Conservation (phyloP, 345 rosid species). For the Eutrema heterophyllum region DNA sequence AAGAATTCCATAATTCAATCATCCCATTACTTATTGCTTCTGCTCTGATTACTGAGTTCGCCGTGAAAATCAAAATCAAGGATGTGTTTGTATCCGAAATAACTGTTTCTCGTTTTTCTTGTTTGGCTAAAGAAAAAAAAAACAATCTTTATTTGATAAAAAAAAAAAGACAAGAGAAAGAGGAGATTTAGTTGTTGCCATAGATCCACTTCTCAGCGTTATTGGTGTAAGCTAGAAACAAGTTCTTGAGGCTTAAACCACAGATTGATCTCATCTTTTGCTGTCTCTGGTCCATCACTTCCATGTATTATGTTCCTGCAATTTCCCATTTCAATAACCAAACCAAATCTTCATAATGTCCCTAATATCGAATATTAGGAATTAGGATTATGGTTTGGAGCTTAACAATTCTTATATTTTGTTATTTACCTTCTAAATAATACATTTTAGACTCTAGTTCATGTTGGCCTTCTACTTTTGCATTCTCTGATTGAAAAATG, state of each 20-base stretch:
- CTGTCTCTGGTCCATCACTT: conserved; percentile 98
- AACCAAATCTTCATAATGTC: not conserved
- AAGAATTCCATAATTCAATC: not conserved
- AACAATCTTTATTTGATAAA: too few relatives aligned
- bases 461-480: too few relatives aligned
- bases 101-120: too few relatives aligned
- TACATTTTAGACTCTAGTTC: too few relatives aligned
- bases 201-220: conserved; percentile 94
- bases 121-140: not conserved
- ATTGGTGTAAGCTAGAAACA: conserved; percentile 69
- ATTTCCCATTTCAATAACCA: conserved; percentile 7
- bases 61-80: not conserved
- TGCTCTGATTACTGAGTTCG: not conserved
- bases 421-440: too few relatives aligned
- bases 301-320: conserved; percentile 94
- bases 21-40: conserved; percentile 6
- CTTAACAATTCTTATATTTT: too few relatives aligned
- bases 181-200: conserved; percentile 54
- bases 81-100: not conserved
- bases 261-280: conserved; percentile 77
- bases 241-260: conserved; percentile 98
- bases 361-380: not conserved
- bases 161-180: too few relatives aligned
- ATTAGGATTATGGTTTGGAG: too few relatives aligned
- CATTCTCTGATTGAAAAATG: too few relatives aligned